phyloP scores from a whole-genome alignment of 2,329 filamentous ascomycete genomes.

The Calonectria crousiana region DNA sequence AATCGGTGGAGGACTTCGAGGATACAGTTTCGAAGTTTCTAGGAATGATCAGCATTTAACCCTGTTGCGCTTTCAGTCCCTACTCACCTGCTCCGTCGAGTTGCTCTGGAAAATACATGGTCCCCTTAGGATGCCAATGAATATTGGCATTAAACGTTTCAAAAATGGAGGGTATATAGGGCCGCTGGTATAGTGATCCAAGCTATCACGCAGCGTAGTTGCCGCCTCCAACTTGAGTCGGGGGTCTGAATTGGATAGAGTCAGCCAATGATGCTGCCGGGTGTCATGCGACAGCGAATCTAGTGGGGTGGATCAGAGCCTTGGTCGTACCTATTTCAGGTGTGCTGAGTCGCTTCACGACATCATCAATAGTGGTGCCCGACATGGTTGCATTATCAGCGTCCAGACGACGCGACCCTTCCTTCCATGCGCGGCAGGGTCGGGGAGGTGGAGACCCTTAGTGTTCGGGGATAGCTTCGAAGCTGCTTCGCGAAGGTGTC shows the following conservation, averaged over 20 bases:
- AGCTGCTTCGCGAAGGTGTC: slow-evolving; percentile 41
- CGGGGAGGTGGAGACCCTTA: slow-evolving; percentile 33
- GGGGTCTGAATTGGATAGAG: slow-evolving; percentile 68
- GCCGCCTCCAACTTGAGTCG: slow-evolving; percentile 86
- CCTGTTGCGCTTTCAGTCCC: not conserved
- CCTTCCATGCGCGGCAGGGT: slow-evolving; percentile 51
- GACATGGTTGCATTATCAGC: slow-evolving; percentile 70
- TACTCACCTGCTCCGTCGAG: slow-evolving; percentile 84
- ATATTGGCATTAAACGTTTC: slow-evolving; percentile 88
- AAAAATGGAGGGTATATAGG: slow-evolving; percentile 85
- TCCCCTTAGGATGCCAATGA: slow-evolving; percentile 86
- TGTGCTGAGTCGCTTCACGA: slow-evolving; percentile 70
- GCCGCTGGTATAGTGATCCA: slow-evolving; percentile 88
- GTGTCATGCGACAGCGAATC: slow-evolving; percentile 36
- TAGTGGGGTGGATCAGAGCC: slow-evolving; percentile 19
- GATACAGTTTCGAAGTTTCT: slow-evolving; percentile 92
- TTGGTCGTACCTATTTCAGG: slow-evolving; percentile 65
- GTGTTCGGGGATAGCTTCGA: slow-evolving; percentile 33
- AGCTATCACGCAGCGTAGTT: slow-evolving; percentile 87
- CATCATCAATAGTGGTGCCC: slow-evolving; percentile 71
- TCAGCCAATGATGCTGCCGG: slow-evolving; percentile 14
- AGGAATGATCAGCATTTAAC: slow-evolving; percentile 26
- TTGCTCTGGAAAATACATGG: slow-evolving; percentile 92
- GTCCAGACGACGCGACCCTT: slow-evolving; percentile 49
- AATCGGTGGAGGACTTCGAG: slow-evolving; percentile 95